Conservation (phyloP, 441 rosid genomes). For the Biscutella laevigata region DNA sequence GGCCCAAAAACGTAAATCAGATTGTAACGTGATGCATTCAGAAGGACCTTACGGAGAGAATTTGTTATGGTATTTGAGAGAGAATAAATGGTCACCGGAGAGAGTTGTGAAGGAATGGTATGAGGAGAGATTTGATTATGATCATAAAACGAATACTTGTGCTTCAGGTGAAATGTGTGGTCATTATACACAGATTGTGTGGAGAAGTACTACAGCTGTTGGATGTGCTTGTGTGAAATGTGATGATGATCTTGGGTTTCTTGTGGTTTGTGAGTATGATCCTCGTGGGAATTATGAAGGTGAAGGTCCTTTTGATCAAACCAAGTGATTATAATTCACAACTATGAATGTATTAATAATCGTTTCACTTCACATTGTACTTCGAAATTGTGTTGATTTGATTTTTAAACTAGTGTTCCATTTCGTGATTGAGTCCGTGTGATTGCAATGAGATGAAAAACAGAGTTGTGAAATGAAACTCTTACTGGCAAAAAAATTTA, state of each 20-base stretch:
- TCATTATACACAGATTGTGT: conserved; percentile 54
- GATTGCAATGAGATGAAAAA: no score
- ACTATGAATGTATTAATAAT: no score
- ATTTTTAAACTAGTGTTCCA: no score
- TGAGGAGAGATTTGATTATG: conserved; percentile 24
- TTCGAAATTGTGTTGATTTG: no score
- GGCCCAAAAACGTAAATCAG: conserved; percentile 26
- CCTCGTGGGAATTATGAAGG: conserved; percentile 44
- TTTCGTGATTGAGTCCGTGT: no score
- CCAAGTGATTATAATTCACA: no score
- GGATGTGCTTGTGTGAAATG: conserved; percentile 44
- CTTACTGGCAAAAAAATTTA: no score
- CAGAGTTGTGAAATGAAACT: no score
- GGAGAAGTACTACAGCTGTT: conserved; percentile 26
- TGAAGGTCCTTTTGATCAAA: conserved; percentile 35
- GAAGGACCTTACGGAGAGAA: conserved; percentile 43
- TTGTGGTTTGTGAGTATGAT: conserved; percentile 41
- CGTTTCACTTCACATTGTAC: no score
- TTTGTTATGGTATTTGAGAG: conserved; percentile 34
- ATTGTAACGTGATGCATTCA: conserved; percentile 42
- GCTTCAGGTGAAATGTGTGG: conserved; percentile 33
- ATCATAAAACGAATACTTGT: conserved; percentile 27
- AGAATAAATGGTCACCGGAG: conserved; percentile 33
- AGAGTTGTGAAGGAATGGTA: conserved; percentile 38
- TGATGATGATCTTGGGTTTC: conserved; percentile 10